Evolutionary conservation across 1,284 basidiomycete species (phyloP).

Genomic region (Pseudozyma sp.): DNA sequence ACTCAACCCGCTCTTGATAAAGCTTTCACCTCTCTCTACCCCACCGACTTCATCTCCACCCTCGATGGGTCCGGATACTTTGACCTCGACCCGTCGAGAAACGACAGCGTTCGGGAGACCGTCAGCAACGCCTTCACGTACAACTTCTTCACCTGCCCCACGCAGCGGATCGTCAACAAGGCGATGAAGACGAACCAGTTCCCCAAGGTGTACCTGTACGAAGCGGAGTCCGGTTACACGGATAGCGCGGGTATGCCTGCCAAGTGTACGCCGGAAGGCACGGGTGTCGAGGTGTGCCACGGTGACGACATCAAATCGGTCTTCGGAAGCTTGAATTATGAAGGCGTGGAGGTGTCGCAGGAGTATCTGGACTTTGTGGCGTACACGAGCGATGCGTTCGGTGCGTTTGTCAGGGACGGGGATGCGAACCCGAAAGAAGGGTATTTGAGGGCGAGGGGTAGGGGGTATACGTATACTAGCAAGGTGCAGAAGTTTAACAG

Average conservation of each 20-base stretch:
- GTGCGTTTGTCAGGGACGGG: constrained; percentile 25
- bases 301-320: constrained; percentile 28
- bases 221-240: constrained; percentile 30
- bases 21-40: constrained; percentile 14
- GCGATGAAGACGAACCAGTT: constrained; percentile 17
- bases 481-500: constrained; percentile 20
- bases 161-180: constrained; percentile 27
- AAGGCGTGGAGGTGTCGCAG: constrained; percentile 12
- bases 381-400: constrained; percentile 32
- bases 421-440: constrained; percentile 18
- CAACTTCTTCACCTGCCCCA: constrained; percentile 50
- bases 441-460: constrained; percentile 29
- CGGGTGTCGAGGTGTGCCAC: constrained; percentile 33
- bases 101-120: constrained; percentile 30
- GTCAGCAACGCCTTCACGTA: constrained; percentile 32
- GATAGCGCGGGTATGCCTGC: constrained; percentile 12
- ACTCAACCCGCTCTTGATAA: constrained; percentile 21
- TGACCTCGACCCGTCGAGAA: constrained; percentile 20
- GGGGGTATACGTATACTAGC: constrained; percentile 40
- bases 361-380: constrained; percentile 35
- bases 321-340: constrained; percentile 27
- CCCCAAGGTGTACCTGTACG: constrained; percentile 41
- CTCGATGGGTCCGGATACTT: constrained; percentile 27
- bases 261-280: constrained; percentile 19
- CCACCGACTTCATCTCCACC: constrained; percentile 7